Evolutionary conservation across 345 rosid species (phyloP).

Genomic region (Citrus australasica): DNA sequence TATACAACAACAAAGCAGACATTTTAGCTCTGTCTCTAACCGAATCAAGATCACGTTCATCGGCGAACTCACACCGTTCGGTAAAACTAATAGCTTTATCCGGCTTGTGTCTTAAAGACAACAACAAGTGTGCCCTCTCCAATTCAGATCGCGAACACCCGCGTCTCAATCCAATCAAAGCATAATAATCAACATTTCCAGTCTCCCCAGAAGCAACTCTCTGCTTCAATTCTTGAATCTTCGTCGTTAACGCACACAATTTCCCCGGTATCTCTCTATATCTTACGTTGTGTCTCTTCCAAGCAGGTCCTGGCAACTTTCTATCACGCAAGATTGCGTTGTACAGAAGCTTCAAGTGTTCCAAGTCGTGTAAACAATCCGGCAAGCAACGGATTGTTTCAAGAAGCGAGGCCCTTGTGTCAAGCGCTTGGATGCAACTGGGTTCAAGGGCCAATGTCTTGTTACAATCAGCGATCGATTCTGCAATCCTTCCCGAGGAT

Average conservation of each 20-base stretch:
- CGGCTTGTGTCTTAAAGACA: slow-evolving; percentile 76
- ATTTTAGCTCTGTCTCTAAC: slow-evolving; percentile 71
- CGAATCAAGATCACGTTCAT: slow-evolving; percentile 63
- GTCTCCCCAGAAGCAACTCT: slow-evolving; percentile 79
- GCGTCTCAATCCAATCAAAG: slow-evolving; percentile 74
- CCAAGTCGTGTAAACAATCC: slow-evolving; percentile 87
- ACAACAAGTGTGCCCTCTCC: slow-evolving; percentile 78
- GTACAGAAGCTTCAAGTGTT: slow-evolving; percentile 81
- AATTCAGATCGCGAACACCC: slow-evolving; percentile 90
- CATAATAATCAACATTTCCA: slow-evolving; percentile 77
- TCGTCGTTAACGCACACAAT: slow-evolving; percentile 60
- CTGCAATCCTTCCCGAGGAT: slow-evolving; percentile 73
- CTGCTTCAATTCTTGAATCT: slow-evolving; percentile 59
- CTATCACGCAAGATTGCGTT: slow-evolving; percentile 81
- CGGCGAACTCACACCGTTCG: slow-evolving; percentile 76
- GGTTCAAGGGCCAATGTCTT: slow-evolving; percentile 85
- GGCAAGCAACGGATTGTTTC: slow-evolving; percentile 85
- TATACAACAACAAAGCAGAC: slow-evolving; percentile 78
- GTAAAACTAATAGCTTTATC: slow-evolving; percentile 68
- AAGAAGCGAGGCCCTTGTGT: slow-evolving; percentile 74
- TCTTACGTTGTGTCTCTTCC: slow-evolving; percentile 83
- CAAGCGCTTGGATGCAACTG: slow-evolving; percentile 79
- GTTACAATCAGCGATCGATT: slow-evolving; percentile 88
- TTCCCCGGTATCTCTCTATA: slow-evolving; percentile 89
- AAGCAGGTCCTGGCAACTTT: slow-evolving; percentile 91